Evolutionary conservation across 495 filamentous ascomycete species (phyloP).

Genomic region (Geoglossum glabrum): DNA sequence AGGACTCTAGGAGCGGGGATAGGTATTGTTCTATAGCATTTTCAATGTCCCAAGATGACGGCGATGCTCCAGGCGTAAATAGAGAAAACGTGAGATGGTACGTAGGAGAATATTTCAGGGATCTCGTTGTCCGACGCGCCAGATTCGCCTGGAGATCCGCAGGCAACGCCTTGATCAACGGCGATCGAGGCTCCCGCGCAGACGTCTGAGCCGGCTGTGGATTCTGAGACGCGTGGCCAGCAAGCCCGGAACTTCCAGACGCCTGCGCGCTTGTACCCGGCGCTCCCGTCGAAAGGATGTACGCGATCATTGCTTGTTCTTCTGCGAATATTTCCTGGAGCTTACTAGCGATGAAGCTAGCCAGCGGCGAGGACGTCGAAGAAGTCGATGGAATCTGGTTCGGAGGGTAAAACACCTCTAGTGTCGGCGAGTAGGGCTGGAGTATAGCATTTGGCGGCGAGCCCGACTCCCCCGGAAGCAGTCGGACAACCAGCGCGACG

Average conservation of each 20-base stretch:
- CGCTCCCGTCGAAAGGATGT: conserved; percentile 41
- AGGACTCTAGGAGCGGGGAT: conserved; percentile 53
- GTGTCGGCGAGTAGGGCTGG: conserved; percentile 43
- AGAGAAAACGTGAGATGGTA: conserved; percentile 94
- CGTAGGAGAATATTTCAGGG: conserved; percentile 78
- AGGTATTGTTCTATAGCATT: conserved; percentile 64
- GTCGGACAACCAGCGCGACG: conserved; percentile 46
- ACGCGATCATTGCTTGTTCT: conserved; percentile 73
- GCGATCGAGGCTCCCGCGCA: conserved; percentile 15
- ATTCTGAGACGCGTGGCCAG: conserved; percentile 3
- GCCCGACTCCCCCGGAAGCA: conserved; percentile 39
- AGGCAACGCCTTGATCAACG: conserved; percentile 21
- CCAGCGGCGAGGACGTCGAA: conserved; percentile 52
- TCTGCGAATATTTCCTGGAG: conserved; percentile 66
- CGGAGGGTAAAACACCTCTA: conserved; percentile 64
- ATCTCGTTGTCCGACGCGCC: conserved; percentile 45
- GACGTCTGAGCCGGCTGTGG: conserved; percentile 12
- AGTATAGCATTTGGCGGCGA: conserved; percentile 36
- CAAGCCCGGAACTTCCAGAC: conserved; percentile 1
- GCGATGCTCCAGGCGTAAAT: conserved; percentile 56
- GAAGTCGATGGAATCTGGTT: conserved; percentile 49
- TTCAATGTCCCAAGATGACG: conserved; percentile 85
- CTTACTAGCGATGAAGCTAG: conserved; percentile 59
- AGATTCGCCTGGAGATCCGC: conserved; percentile 31
- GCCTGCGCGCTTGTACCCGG: conserved; percentile 2